Evolutionary conservation across 768 basidiomycete species (phyloP).

Genomic region (Lentinula aciculospora): DNA sequence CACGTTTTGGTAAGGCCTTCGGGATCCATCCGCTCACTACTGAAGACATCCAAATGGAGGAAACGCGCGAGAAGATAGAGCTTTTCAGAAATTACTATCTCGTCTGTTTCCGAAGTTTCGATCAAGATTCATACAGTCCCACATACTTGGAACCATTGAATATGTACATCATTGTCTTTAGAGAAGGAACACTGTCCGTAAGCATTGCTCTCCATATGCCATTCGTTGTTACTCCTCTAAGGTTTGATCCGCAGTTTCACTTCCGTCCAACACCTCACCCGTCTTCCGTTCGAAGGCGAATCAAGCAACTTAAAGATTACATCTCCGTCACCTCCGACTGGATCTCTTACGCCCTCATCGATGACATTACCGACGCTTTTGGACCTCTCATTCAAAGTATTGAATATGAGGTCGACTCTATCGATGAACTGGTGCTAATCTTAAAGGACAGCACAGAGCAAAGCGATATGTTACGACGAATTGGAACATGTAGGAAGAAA

Average conservation of each 20-base stretch:
- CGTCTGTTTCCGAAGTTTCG: conserved; percentile 98
- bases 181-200: conserved; percentile 93
- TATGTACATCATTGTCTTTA: conserved; percentile 99
- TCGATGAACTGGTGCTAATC: conserved; percentile 96
- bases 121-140: conserved; percentile 96
- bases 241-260: conserved; percentile 63
- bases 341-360: conserved; percentile 99
- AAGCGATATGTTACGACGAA: conserved; percentile 95
- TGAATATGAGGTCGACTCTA: conserved; percentile 98
- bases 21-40: conserved; percentile 96
- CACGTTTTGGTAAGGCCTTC: conserved; percentile 64
- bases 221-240: not conserved
- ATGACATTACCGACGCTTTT: conserved; percentile 99
- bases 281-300: conserved; percentile 94
- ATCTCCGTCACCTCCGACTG: conserved; percentile 98
- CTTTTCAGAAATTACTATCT: conserved; percentile 98
- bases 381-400: conserved; percentile 97
- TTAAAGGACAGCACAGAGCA: conserved; percentile 87
- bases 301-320: conserved; percentile 99
- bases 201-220: conserved; percentile 20
- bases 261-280: conserved; percentile 97
- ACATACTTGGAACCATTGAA: conserved; percentile 97
- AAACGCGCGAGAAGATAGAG: conserved; percentile 99
- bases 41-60: conserved; percentile 99
- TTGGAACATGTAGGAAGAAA: conserved; percentile 97